Base-by-base conservation (phyloP, 2,329 filamentous ascomycete species). In the Macroventuria anomochaeta region DNA sequence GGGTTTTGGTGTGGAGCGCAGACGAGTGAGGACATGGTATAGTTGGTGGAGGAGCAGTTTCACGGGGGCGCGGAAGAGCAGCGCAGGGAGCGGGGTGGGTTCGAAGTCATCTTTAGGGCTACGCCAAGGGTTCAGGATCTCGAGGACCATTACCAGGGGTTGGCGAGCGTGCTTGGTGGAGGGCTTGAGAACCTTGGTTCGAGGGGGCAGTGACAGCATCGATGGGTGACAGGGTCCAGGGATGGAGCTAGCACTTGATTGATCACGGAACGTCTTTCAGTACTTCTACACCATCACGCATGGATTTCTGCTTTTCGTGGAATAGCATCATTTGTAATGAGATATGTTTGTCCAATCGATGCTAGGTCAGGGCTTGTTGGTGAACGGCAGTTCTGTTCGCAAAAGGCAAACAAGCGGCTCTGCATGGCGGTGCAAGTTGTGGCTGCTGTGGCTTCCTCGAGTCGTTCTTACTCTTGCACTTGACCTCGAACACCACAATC, bases 41-140 rank as follows among this genome's bases (percentile, higher is more conserved):
- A 90, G 68, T 33, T 83, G 78, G 55, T 83, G 80, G 57, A 88
- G 79, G 49, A 90, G 63, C 37, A 84, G 82, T 55, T 85, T 84
- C 7, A 93, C 76, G 5, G 91, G 90, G 7, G 89, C 90, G 18
- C 56, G 66, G 54, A 93, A 76, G 31, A 92, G 69, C 59, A 85
- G 82, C 72, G 89, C 86, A 43, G 88, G 76, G 25, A 85, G 65
- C 0, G 80, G 73, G 4, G 78, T 76, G 21, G 77, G 79, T 51
- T 83, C 74, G 60, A 69, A 84, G 3, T 58, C 65, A 28, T 64
- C 61, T 39, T 56, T 58, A n/a, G 55, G 54, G 47, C 57, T 61
- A 49, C 62, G 62, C 62, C 64, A 71, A 53, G 61, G 58, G 42
- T 63, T 65, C 18, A 71, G 49, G 43, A 58, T 57, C 48, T 64